phyloP scores from a whole-genome alignment of 202 grass and related monocot genomes.

The Schoenoplectus tabernaemontani region DNA sequence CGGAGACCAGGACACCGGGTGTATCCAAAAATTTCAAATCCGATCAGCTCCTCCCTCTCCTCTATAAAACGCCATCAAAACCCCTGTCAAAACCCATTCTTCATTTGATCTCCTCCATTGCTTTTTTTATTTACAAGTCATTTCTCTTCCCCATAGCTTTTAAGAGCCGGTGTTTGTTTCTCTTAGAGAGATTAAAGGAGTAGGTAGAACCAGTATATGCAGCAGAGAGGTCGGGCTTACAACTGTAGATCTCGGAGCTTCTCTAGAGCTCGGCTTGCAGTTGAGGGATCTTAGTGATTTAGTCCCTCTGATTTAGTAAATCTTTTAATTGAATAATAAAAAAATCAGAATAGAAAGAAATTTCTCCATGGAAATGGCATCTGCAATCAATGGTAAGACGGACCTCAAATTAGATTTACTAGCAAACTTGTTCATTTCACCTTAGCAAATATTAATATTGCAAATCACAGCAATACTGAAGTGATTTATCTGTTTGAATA shows the following conservation, averaged over 20 bases:
- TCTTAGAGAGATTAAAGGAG: neutral
- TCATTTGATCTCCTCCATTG: neutral
- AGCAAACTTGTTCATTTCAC: neutral
- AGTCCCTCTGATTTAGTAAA: neutral
- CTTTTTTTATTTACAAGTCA: neutral
- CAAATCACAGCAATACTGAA: neutral
- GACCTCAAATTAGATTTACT: conserved; percentile 27
- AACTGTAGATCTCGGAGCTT: conserved; percentile 92
- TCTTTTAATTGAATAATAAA: neutral
- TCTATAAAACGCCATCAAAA: conserved; percentile 31
- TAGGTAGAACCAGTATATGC: conserved; percentile 36
- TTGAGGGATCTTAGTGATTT: conserved; percentile 63
- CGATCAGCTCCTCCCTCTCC: neutral
- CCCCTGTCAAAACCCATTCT: neutral
- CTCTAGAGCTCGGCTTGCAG: conserved; percentile 75
- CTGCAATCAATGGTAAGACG: conserved; percentile 42
- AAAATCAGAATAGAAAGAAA: neutral
- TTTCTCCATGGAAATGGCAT: conserved; percentile 25
- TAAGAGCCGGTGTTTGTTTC: neutral
- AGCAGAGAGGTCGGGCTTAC: conserved; percentile 45
- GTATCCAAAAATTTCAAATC: conserved; percentile 16
- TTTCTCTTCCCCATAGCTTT: neutral
- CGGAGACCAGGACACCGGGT: conserved; percentile 22
- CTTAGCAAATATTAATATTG: neutral
- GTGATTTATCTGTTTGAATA: neutral